Evolutionary conservation across 2,329 filamentous ascomycete genomes (phyloP), one percentile per base, ranked within the genome.

Genomic region (Trichoderma arundinaceum): DNA sequence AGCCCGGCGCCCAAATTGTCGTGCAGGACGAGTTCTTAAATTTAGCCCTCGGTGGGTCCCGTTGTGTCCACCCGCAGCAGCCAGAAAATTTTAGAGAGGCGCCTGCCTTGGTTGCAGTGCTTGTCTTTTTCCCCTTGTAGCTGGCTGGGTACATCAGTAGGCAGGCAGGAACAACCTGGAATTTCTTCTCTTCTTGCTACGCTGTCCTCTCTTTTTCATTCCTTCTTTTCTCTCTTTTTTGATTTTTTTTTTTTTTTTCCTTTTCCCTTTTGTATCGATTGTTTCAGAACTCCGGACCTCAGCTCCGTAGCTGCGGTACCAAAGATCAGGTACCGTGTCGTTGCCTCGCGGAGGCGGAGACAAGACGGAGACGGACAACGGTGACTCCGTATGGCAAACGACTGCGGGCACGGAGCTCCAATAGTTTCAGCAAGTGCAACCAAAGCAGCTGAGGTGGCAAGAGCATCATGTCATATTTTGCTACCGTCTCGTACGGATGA

Each of bases 1-100:
- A 53, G 4, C 4, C 54, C 15, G 38, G 28, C 22, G 54, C 53
- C 66, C 68, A 72, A 72, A 74, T 73, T 75, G 72, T 69, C 53
- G 46, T 67, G 65, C 65, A 67, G 53, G 17, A 53, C 43, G 64
- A 54, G 32, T 61, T 38, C 57, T 66, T 61, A 66, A 58, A 64
- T 66, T 66, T 66, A 64, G 65, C 65, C 52, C 65, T 57, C 7
- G 33, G 57, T 60, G 64, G 63, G 46, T 41, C 64, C 49, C 64
- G 49, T 41, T 58, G 49, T 54, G 41, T 65, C 54, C 54, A 33
- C 51, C 54, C 44, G 59, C 59, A 62, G 58, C 52, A 56, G 35
- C 48, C 46, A 63, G 39, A 44, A 63, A 63, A 54, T 53, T 63
- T 63, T 28, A 53, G 28, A 46, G 52, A 63, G 49, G 49, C 48